Conservation (phyloP, 768 basidiomycete genomes). For the Albatrellus ellisii region DNA sequence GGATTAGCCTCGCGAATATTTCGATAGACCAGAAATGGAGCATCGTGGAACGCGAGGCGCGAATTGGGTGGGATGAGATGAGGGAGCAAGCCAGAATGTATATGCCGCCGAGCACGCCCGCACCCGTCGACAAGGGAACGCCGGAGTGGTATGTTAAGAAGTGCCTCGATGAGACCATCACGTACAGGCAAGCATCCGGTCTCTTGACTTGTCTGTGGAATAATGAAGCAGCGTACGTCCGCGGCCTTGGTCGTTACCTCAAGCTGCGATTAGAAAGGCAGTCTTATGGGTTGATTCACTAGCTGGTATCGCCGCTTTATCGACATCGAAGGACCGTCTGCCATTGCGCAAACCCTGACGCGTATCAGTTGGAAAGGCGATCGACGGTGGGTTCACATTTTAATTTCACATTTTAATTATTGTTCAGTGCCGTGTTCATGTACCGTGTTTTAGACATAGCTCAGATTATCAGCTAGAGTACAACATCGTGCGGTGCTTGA, state of each 20-base stretch:
- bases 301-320: slow-evolving; percentile 80
- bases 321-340: slow-evolving; percentile 66
- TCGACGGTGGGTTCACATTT: slow-evolving; percentile 43
- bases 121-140: slow-evolving; percentile 45
- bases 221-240: slow-evolving; percentile 58
- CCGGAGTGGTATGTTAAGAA: slow-evolving; percentile 92
- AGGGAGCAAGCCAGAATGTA: slow-evolving; percentile 50
- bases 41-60: slow-evolving; percentile 75
- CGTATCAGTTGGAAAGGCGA: slow-evolving; percentile 61
- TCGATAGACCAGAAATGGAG: slow-evolving; percentile 84
- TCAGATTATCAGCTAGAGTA: slow-evolving; percentile 66
- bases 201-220: slow-evolving; percentile 70
- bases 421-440: slow-evolving; percentile 1
- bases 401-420: neutral
- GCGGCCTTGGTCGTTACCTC: neutral
- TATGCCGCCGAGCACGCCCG: slow-evolving; percentile 41
- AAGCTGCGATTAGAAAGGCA: neutral
- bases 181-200: slow-evolving; percentile 63
- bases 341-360: slow-evolving; percentile 65
- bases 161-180: slow-evolving; percentile 79
- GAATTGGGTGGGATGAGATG: slow-evolving; percentile 66
- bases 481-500: slow-evolving; percentile 81
- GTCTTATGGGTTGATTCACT: neutral
- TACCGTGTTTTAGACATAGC: neutral
- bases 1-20: slow-evolving; percentile 46